phyloP scores from a whole-genome alignment of 1,284 basidiomycete genomes.

The Caloboletus inedulis region DNA sequence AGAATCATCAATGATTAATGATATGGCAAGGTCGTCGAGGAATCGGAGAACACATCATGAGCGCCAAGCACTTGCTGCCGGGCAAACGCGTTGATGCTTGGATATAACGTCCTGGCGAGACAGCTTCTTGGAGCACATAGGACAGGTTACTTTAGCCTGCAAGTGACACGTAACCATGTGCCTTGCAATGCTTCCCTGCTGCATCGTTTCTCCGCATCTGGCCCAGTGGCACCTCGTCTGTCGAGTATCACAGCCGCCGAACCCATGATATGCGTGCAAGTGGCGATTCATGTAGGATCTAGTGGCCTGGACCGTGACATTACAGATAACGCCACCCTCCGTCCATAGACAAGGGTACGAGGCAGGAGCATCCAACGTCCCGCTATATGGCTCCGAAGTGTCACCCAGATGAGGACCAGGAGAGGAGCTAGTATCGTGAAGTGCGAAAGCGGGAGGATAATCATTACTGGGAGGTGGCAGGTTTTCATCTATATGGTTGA shows the following conservation, averaged over 20 bases:
- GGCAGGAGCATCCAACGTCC: slow-evolving; percentile 1
- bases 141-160: slow-evolving; percentile 30
- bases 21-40: not conserved
- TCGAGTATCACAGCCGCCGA: slow-evolving; percentile 24
- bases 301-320: slow-evolving; percentile 22
- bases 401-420: not conserved
- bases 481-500: slow-evolving; percentile 4
- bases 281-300: slow-evolving; percentile 29
- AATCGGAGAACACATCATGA: slow-evolving; percentile 4
- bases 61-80: slow-evolving; percentile 18
- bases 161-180: slow-evolving; percentile 30
- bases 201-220: slow-evolving; percentile 23
- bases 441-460: not conserved
- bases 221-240: slow-evolving; percentile 22
- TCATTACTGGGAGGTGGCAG: not conserved
- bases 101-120: slow-evolving; percentile 29
- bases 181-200: slow-evolving; percentile 32
- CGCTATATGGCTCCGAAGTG: not conserved
- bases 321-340: slow-evolving; percentile 13
- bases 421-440: not conserved
- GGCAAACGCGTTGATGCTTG: slow-evolving; percentile 29
- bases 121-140: slow-evolving; percentile 29
- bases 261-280: slow-evolving; percentile 24
- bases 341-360: slow-evolving; percentile 25
- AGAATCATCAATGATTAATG: not conserved